Conservation (phyloP, 2,329 filamentous ascomycete genomes). For the Saccharata proteae region DNA sequence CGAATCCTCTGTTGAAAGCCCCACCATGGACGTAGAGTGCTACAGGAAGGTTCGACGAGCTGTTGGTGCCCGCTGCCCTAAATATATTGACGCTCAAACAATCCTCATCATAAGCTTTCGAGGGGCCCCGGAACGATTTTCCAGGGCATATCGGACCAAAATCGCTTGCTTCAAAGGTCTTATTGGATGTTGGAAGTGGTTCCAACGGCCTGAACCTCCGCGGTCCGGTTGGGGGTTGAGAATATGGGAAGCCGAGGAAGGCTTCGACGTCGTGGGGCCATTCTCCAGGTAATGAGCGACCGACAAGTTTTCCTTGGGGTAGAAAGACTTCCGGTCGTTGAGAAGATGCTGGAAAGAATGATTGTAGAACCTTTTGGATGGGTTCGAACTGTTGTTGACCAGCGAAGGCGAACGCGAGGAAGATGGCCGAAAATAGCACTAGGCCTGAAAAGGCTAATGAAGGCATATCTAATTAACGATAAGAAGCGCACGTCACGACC, state of each 20-base stretch:
- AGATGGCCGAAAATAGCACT: too few species aligned
- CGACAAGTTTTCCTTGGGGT: constrained; percentile 11
- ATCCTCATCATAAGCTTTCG: constrained; percentile 13
- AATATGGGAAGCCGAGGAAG: constrained; percentile 14
- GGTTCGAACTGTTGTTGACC: too few species aligned
- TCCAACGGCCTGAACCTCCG: constrained; percentile 13
- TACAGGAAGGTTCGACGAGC: constrained; percentile 10
- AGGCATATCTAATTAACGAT: too few species aligned
- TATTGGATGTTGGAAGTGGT: constrained; percentile 10
- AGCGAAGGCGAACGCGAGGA: too few species aligned
- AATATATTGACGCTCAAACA: constrained; percentile 16
- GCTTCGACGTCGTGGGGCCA: constrained; percentile 10
- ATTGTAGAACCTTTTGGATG: too few species aligned
- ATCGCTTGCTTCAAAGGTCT: constrained; percentile 11
- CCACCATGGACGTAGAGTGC: constrained; percentile 51
- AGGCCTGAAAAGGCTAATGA: too few species aligned
- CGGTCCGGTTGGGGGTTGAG: constrained; percentile 12
- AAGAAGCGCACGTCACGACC: too few species aligned
- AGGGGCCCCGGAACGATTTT: constrained; percentile 12
- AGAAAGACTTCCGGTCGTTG: constrained; percentile 8
- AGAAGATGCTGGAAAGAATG: too few species aligned
- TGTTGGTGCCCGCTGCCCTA: constrained; percentile 9
- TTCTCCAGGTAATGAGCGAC: constrained; percentile 7
- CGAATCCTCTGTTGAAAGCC: constrained; percentile 37
- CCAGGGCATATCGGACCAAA: constrained; percentile 14